phyloP scores from a whole-genome alignment of 768 basidiomycete genomes.

The Boletus reticuloceps region DNA sequence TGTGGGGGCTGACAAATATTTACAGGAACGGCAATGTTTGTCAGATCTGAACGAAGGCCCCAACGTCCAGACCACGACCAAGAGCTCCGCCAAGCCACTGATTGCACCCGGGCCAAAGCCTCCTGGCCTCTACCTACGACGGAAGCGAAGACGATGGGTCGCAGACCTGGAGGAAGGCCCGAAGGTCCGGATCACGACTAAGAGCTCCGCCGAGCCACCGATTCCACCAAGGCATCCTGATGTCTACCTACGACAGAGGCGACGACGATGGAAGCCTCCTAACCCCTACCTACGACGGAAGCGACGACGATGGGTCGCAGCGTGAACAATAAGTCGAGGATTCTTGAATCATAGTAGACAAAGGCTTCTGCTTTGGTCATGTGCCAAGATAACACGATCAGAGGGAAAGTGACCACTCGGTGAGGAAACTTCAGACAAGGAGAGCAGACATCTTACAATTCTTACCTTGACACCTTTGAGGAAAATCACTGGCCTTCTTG shows the following conservation, averaged over 20 bases:
- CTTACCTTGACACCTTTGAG: no score
- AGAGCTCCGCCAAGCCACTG: background rate
- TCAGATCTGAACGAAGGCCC: background rate
- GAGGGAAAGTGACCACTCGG: background rate
- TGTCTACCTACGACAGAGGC: no score
- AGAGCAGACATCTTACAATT: no score
- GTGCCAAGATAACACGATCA: slow-evolving; percentile 17
- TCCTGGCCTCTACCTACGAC: background rate
- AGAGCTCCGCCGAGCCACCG: no score
- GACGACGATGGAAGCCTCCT: no score
- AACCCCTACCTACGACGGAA: background rate
- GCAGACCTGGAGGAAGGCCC: slow-evolving; percentile 7
- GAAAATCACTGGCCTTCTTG: no score
- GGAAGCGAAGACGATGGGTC: slow-evolving; percentile 1
- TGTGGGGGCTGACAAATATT: background rate
- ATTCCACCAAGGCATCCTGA: no score
- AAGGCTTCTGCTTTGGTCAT: slow-evolving; percentile 9
- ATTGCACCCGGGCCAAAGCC: background rate
- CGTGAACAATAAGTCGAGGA: no score
- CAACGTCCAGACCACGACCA: background rate
- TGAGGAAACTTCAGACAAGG: no score
- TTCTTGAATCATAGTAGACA: background rate
- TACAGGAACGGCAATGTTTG: no score
- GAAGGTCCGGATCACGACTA: background rate
- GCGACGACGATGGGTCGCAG: no score